phyloP scores from a whole-genome alignment of 176 grass and related monocot species.

The Phyllostachys edulis region DNA sequence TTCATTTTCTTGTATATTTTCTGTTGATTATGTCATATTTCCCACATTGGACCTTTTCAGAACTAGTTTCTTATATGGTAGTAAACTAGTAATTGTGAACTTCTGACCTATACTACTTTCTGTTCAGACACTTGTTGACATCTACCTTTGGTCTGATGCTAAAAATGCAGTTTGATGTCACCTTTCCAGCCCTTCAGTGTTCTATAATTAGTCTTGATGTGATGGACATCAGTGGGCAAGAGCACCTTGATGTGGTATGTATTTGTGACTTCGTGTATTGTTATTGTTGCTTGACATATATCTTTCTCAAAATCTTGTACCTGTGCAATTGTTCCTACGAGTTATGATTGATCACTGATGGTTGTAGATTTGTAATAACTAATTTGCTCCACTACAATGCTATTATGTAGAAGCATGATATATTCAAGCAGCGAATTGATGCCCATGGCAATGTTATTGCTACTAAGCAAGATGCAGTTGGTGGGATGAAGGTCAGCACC shows the following conservation, averaged over 20 bases:
- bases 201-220: slow-evolving; percentile 90
- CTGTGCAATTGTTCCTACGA: background rate
- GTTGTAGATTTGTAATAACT: background rate
- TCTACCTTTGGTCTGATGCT: slow-evolving; percentile 14
- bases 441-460: slow-evolving; percentile 80
- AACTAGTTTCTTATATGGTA: slow-evolving; percentile 3
- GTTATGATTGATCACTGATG: background rate
- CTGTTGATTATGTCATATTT: background rate
- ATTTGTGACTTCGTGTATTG: background rate
- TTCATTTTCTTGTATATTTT: slow-evolving; percentile 3
- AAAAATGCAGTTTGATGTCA: slow-evolving; percentile 90
- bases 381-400: slow-evolving; percentile 26
- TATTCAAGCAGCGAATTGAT: slow-evolving; percentile 92
- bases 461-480: slow-evolving; percentile 83
- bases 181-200: slow-evolving; percentile 94
- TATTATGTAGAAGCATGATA: slow-evolving; percentile 79
- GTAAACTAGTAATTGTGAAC: background rate
- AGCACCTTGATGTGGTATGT: slow-evolving; percentile 95
- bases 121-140: slow-evolving; percentile 36
- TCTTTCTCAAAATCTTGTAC: slow-evolving; percentile 12
- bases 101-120: slow-evolving; percentile 5
- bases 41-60: background rate
- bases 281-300: slow-evolving; percentile 7
- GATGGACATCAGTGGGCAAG: slow-evolving; percentile 96
- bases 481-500: slow-evolving; percentile 74